Base-by-base conservation (phyloP, 1,139 yeast species). In the Saccharomyces hybrid region DNA sequence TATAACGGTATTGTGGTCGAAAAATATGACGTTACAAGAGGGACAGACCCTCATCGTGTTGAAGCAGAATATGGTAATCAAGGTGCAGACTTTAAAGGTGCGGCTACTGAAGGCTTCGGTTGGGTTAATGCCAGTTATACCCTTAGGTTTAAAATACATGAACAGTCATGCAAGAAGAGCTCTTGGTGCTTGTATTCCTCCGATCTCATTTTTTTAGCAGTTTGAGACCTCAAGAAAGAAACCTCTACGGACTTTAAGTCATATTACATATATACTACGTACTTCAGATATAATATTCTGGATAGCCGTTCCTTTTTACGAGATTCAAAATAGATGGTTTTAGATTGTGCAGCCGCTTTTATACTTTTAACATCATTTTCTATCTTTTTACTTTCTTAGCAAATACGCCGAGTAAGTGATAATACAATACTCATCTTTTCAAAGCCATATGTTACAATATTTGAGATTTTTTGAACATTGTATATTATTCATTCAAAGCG, bases 61-160 rank as follows among this genome's bases (percentile, higher is more conserved):
- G 89, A 87, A 62, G 98, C 98, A 0, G 99, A 93, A 70, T 93
- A 93, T 71, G 99, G 99, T 24, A 93, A 93, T 70, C 99, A 93
- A 71, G 99, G 99, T 7, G 79, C 87, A 2, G 96, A 85, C 58
- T 88, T 90, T 68, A 86, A 88, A 70, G 97, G 97, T 47, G 97
- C 88, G 38, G 96, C 97, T 0, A 86, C 88, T 12, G 98, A 95
- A 73, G 99, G 99, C 1, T 88, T 88, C 72, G 98, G 97, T 0
- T 91, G 98, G 97, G 97, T 90, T 57, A 91, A 91, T 74, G 87
- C 97, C 7, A 84, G 93, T 65, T 91, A 82, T 71, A 70, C 86
- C 46, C 73, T 87, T 61, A n/a, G 97, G 97, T 0, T 74, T 90
- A 59, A 78, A 86, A 12, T 81, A 82, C 59, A 73, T 89, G 71